Percentiles rank a stretch among this genome's conserved stretches.
phyloP scores from a whole-genome alignment of 805 yeast species.

The Kluyveromyces nonfermentans region DNA sequence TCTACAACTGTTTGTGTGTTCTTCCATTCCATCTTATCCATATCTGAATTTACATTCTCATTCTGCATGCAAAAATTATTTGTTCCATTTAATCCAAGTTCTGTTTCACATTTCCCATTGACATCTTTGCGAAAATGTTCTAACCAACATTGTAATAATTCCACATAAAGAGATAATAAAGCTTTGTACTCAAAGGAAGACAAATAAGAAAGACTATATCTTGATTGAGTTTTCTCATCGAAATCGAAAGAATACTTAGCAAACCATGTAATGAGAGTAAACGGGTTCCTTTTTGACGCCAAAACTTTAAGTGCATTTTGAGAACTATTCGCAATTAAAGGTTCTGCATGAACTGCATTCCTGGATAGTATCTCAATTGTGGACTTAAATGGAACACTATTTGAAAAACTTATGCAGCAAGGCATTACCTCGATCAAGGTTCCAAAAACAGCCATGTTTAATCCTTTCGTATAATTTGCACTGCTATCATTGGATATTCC shows the following conservation, averaged over 20 bases:
- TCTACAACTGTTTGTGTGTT: constrained; percentile 78
- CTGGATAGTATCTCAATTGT: constrained; percentile 69
- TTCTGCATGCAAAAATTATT: constrained; percentile 15
- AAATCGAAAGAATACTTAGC: constrained; percentile 74
- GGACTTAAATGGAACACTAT: constrained; percentile 46
- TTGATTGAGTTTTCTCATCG: constrained; percentile 54
- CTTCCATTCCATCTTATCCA: constrained; percentile 67
- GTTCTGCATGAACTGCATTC: constrained; percentile 62
- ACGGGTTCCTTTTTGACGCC: constrained; percentile 61
- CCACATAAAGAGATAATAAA: constrained; percentile 63
- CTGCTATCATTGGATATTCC: constrained; percentile 33
- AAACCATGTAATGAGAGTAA: constrained; percentile 59
- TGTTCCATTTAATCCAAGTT: constrained; percentile 26
- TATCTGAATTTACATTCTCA: constrained; percentile 22
- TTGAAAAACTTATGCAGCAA: constrained; percentile 44
- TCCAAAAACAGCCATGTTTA: constrained; percentile 55
- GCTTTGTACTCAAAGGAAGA: constrained; percentile 52
- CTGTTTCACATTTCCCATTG: constrained; percentile 24
- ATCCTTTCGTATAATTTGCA: constrained; percentile 20
- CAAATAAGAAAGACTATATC: constrained; percentile 48
- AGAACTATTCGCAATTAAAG: constrained; percentile 54
- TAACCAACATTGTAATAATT: constrained; percentile 75
- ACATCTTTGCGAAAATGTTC: constrained; percentile 42
- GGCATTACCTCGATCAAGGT: constrained; percentile 65
- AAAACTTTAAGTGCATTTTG: constrained; percentile 52